phyloP scores from a whole-genome alignment of 2,329 filamentous ascomycete species.

The Beauveria rudraprayagi region DNA sequence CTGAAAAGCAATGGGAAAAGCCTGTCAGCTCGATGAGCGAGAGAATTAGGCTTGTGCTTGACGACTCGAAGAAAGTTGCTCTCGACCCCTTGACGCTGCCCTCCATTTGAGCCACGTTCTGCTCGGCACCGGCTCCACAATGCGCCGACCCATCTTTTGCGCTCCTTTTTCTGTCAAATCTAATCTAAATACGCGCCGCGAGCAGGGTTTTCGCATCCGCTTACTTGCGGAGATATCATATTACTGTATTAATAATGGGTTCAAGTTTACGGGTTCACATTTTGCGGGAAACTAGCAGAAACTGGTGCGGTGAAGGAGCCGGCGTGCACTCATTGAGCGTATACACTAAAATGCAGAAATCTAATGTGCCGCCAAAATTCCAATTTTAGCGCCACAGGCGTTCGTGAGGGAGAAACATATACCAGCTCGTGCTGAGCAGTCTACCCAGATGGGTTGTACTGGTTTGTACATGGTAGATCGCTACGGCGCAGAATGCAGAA shows the following conservation, averaged over 20 bases:
- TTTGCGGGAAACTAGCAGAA: background rate
- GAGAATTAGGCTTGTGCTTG: background rate
- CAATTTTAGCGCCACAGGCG: background rate
- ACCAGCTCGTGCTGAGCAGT: constrained; percentile 5
- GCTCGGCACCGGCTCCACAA: constrained; percentile 11
- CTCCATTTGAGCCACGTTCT: constrained; percentile 10
- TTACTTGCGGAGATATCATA: background rate
- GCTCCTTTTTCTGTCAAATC: background rate
- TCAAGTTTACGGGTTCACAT: too few relatives aligned
- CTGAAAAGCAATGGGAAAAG: background rate
- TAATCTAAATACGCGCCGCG: background rate
- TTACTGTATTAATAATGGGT: background rate
- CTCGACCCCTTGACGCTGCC: constrained; percentile 5
- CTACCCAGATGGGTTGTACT: constrained; percentile 6
- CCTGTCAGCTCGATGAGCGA: background rate
- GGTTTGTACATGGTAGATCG: constrained; percentile 8
- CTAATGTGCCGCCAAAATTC: background rate
- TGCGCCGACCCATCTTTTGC: constrained; percentile 7
- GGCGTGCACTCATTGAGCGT: background rate
- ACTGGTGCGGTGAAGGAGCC: background rate
- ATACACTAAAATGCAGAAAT: background rate
- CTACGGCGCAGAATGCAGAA: constrained; percentile 6
- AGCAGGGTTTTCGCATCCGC: background rate
- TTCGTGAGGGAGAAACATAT: background rate
- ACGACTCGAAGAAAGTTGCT: constrained; percentile 1